Conservation (phyloP, 1,139 yeast species). For the Magnusiomyces paraingens region DNA sequence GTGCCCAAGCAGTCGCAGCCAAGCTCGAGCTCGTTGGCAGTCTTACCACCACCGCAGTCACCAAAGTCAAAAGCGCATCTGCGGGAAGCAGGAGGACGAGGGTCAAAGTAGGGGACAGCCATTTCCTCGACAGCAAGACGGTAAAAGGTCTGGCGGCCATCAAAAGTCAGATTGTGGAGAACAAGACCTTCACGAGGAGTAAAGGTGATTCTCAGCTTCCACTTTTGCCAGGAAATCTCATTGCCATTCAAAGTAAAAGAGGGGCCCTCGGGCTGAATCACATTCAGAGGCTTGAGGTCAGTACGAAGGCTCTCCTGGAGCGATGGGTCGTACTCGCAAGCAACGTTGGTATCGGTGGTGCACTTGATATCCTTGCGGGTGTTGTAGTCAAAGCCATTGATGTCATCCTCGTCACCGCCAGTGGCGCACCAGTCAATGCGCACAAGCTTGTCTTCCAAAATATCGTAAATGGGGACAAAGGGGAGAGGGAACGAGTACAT, state of each 20-base stretch:
- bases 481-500: conserved; percentile 80
- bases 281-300: conserved; percentile 69
- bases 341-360: conserved; percentile 68
- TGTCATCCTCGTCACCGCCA: conserved; percentile 50
- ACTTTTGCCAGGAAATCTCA: conserved; percentile 73
- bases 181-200: conserved; percentile 83
- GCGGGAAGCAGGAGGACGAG: conserved; percentile 84
- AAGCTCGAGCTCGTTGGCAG: conserved; percentile 64
- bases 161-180: conserved; percentile 66
- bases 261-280: conserved; percentile 82
- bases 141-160: conserved; percentile 76
- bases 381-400: conserved; percentile 29
- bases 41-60: conserved; percentile 82
- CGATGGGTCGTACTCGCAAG: conserved; percentile 43
- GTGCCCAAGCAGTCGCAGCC: conserved; percentile 92
- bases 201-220: conserved; percentile 76
- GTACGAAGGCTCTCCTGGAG: conserved; percentile 33
- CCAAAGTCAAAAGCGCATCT: conserved; percentile 91
- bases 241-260: conserved; percentile 63
- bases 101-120: conserved; percentile 92
- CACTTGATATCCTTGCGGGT: conserved; percentile 52
- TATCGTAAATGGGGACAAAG: conserved; percentile 75
- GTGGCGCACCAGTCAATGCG: conserved; percentile 74
- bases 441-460: conserved; percentile 54
- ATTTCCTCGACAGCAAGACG: conserved; percentile 76